phyloP scores from a whole-genome alignment of 441 rosid genomes.

The Lepidium campestre region DNA sequence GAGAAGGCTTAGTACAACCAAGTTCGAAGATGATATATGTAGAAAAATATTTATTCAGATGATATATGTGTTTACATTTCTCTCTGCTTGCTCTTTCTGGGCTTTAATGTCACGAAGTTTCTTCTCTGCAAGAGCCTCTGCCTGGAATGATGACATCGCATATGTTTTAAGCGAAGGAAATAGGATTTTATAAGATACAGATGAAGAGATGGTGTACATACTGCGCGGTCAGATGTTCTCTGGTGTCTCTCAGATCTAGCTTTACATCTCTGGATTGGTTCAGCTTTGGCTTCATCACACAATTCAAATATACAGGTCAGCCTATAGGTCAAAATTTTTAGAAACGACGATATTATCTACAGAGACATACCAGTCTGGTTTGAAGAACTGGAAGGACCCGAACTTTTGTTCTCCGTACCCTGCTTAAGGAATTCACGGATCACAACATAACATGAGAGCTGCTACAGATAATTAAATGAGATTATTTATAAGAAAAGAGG shows the following conservation, averaged over 20 bases:
- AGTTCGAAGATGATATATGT: constrained; percentile 1
- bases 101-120: constrained; percentile 78
- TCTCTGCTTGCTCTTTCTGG: constrained; percentile 87
- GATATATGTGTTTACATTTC: constrained; percentile 56
- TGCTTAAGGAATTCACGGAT: constrained; percentile 30
- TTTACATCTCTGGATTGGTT: constrained; percentile 59
- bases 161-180: background rate
- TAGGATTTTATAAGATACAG: background rate
- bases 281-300: constrained; percentile 41
- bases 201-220: constrained; percentile 33
- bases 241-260: constrained; percentile 75
- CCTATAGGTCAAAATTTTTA: constrained; percentile 7
- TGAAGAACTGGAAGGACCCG: constrained; percentile 33
- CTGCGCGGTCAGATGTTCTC: constrained; percentile 79
- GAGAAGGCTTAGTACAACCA: constrained; percentile 1
- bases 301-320: constrained; percentile 29
- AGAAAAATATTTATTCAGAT: background rate
- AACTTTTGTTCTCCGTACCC: constrained; percentile 48
- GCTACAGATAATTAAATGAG: constrained; percentile 14
- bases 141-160: constrained; percentile 48
- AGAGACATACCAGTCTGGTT: constrained; percentile 22
- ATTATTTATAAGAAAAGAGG: background rate
- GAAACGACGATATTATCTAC: background rate
- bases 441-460: constrained; percentile 9
- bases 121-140: constrained; percentile 95